Evolutionary conservation across 2,329 filamentous ascomycete species (phyloP).

Genomic region (Ophiostoma pallidulum): DNA sequence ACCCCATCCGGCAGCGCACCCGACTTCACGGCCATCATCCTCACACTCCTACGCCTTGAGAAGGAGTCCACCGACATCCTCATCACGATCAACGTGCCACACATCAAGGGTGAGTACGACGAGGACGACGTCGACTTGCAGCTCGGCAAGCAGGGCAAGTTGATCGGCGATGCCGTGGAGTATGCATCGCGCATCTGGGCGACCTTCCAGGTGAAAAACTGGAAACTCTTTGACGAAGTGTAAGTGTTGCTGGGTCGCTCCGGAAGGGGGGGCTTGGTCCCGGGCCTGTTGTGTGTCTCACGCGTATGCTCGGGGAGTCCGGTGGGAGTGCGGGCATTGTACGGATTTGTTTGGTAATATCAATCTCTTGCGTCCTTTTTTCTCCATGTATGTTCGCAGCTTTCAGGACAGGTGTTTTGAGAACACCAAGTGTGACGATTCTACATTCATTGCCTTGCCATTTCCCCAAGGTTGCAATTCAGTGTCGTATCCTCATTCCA

Average conservation of each 20-base stretch:
- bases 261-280: conserved; percentile 4
- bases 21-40: conserved; percentile 64
- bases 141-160: conserved; percentile 53
- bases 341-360: too few species aligned
- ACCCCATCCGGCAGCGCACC: conserved; percentile 31
- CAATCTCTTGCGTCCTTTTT: too few species aligned
- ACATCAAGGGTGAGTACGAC: conserved; percentile 65
- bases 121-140: conserved; percentile 62
- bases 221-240: conserved; percentile 56
- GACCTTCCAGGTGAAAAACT: conserved; percentile 71
- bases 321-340: too few species aligned
- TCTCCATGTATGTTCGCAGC: too few species aligned
- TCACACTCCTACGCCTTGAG: conserved; percentile 69
- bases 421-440: too few species aligned
- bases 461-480: too few species aligned
- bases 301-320: too few species aligned
- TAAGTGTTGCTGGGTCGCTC: conserved; percentile 9
- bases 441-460: too few species aligned
- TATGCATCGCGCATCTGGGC: conserved; percentile 59
- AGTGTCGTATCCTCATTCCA: background rate
- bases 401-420: too few species aligned
- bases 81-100: conserved; percentile 80
- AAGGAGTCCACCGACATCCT: conserved; percentile 70
- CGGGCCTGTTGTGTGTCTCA: too few species aligned
- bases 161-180: conserved; percentile 60